Base-by-base conservation (phyloP, 208 protist species). In the Acanthamoeba sp. region DNA sequence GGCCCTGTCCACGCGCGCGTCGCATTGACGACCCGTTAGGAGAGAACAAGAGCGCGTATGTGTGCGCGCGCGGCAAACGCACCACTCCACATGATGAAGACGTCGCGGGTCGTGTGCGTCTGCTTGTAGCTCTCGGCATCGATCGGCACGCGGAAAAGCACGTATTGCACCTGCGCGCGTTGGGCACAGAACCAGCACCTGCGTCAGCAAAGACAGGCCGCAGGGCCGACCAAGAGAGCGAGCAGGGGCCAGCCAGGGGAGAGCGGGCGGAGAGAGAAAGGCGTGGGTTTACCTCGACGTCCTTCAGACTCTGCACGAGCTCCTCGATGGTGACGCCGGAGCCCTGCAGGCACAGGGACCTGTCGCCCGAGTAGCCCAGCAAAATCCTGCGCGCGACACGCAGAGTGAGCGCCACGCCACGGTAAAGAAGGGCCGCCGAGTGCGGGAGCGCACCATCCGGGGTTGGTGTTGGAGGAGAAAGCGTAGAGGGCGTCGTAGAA, bases 21-120 rank as follows among this genome's bases (percentile, higher is more conserved):
- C 1, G n/a, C 2, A 40, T n/a, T n/a, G n/a, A n/a, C n/a, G n/a
- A n/a, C n/a, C n/a, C n/a, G n/a, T n/a, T n/a, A n/a, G n/a, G n/a
- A 36, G 29, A 78, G 38, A 14, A 24, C 16, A 48, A 22, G 52
- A 57, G 12, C 10, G 7, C 34, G 59, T 12, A 66, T 34, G 6
- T 6, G 48, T 20, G 48, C 6, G 48, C 10, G 48, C 48, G 48
- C 6, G 48, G 48, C 10, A 16, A 16, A 18, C 80, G 80, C 9
- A 71, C 84, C 84, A 18, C 27, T 91, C 84, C 84, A 91, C 84
- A 91, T 91, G 29, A 91, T 91, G 84, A 91, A 91, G 27, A 91
- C 84, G 36, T 91, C 84, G 14, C 84, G 48, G 45, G 84, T 91
- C 27, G 84, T 91, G 32, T 62, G 55, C 4, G 84, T 91, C 36